A percentile compares a stretch with the other conserved stretches of the same genome.
phyloP scores from a whole-genome alignment of 2,329 filamentous ascomycete species.

The Hymenoscyphus albidus region DNA sequence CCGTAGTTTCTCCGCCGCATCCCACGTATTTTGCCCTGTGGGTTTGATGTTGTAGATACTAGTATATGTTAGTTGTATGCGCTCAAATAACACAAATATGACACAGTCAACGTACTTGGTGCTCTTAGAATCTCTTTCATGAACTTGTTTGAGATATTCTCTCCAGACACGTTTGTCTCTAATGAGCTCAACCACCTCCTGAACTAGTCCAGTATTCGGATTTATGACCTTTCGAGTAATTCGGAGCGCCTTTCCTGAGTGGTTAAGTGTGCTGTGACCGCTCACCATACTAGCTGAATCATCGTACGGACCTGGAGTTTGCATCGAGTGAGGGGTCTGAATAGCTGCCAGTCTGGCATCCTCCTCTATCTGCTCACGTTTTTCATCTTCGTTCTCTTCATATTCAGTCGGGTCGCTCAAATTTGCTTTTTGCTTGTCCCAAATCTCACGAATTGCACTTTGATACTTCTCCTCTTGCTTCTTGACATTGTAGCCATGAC shows the following conservation, averaged over 20 bases:
- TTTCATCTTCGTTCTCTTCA: conserved; percentile 50
- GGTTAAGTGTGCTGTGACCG: conserved; percentile 63
- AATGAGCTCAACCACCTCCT: conserved; percentile 57
- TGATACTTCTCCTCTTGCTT: conserved; percentile 91
- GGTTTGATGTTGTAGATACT: conserved; percentile 58
- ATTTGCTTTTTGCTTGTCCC: conserved; percentile 80
- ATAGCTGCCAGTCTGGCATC: conserved; percentile 47
- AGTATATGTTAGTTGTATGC: conserved; percentile 2
- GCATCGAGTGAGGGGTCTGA: conserved; percentile 63
- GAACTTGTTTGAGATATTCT: conserved; percentile 77
- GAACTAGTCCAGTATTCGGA: conserved; percentile 56
- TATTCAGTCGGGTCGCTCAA: conserved; percentile 69
- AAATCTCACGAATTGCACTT: conserved; percentile 85
- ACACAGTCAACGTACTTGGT: conserved; percentile 58
- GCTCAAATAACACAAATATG: too few relatives aligned
- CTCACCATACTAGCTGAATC: conserved; percentile 77
- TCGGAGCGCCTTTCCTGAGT: conserved; percentile 62
- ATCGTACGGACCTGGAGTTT: conserved; percentile 59
- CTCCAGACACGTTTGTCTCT: conserved; percentile 83
- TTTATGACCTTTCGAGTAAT: conserved; percentile 69
- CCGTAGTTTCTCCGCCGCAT: conserved; percentile 58
- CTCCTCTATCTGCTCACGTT: conserved; percentile 41
- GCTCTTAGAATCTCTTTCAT: conserved; percentile 37
- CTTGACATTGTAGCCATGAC: conserved; percentile 96
- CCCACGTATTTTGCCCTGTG: conserved; percentile 63